Base-by-base conservation (phyloP, 202 grass and related monocot genomes). In the Setaria viridis region DNA sequence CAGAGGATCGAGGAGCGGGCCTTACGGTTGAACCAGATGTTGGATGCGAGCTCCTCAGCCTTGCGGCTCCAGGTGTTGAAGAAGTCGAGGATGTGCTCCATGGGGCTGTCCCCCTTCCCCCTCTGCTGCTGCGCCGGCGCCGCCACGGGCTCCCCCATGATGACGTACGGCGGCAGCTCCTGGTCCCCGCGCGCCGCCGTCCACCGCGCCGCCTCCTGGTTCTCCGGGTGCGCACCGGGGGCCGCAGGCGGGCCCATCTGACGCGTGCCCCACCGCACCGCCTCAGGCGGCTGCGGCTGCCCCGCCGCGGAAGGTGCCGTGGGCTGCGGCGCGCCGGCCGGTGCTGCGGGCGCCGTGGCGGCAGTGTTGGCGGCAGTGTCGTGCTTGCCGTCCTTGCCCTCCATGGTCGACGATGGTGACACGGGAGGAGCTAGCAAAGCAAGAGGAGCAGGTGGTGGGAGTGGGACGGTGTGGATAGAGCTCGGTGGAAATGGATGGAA, bases 31-130 rank as follows among this genome's bases (percentile, higher is more conserved):
- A 91, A 72, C 95, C 95, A 98, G 68, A 98, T 94, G 84, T 94
- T 98, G 49, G 90, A 90, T 3, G 89, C 90, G 11, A 98, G 88
- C 77, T 95, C 93, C 88, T 98, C 91, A 21, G 95, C 89, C 70
- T 91, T 95, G 53, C 88, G 91, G 74, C 93, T 92, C 95, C 91
- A 98, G 7, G 84, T 86, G 78, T 98, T 92, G 86, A 95, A 98
- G 83, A 84, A 98, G 74, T 95, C 84, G 16, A 98, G 89, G 56
- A 94, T 98, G 81, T 91, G 91, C 84, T 94, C 95, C 88, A 94
- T 95, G 20, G 93, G 95, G 81, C 86, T 82, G 3, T 83, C 81
- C n/a, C 72, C 91, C 20, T 58, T 80, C 70, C 80, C 77, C 42
- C 63, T 58, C 19, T 70, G 66, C 47, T 32, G 70, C 17, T 35